Conservation (phyloP, 306 rosid species). For the Fragaria vesca region DNA sequence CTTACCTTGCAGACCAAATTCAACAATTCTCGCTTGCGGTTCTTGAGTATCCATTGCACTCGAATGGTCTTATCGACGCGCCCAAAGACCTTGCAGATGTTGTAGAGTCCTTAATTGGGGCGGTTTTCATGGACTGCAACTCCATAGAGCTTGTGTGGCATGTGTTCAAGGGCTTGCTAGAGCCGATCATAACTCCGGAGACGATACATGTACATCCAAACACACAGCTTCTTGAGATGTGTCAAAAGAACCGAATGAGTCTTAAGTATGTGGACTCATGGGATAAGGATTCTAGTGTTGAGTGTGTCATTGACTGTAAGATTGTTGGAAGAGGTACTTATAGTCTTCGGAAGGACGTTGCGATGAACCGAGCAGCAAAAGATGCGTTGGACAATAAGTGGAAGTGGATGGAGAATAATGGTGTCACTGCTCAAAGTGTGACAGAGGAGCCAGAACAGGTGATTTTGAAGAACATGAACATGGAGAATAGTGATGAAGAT, state of each 20-base stretch:
- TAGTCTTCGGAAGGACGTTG: slow-evolving; percentile 43
- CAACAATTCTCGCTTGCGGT: slow-evolving; percentile 28
- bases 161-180: slow-evolving; percentile 42
- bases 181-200: slow-evolving; percentile 39
- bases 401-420: background rate
- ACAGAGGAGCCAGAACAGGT: background rate
- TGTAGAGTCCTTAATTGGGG: slow-evolving; percentile 55
- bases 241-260: slow-evolving; percentile 45
- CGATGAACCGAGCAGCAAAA: slow-evolving; percentile 53
- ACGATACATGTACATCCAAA: slow-evolving; percentile 41
- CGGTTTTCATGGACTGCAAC: slow-evolving; percentile 46
- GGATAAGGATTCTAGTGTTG: slow-evolving; percentile 23
- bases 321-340: slow-evolving; percentile 37
- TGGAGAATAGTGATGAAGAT: slow-evolving; percentile 7
- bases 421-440: background rate
- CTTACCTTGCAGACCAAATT: slow-evolving; percentile 36
- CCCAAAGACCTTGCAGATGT: slow-evolving; percentile 54
- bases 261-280: slow-evolving; percentile 39
- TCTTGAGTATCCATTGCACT: slow-evolving; percentile 44
- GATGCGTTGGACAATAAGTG: slow-evolving; percentile 45
- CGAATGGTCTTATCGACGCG: slow-evolving; percentile 45
- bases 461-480: background rate
- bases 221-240: slow-evolving; percentile 38
- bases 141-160: slow-evolving; percentile 48
- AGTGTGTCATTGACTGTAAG: slow-evolving; percentile 29